Percentiles rank a stretch among this genome's conserved stretches.
Conservation (phyloP, 257 asterid species). For the Linderniella brevidens region DNA sequence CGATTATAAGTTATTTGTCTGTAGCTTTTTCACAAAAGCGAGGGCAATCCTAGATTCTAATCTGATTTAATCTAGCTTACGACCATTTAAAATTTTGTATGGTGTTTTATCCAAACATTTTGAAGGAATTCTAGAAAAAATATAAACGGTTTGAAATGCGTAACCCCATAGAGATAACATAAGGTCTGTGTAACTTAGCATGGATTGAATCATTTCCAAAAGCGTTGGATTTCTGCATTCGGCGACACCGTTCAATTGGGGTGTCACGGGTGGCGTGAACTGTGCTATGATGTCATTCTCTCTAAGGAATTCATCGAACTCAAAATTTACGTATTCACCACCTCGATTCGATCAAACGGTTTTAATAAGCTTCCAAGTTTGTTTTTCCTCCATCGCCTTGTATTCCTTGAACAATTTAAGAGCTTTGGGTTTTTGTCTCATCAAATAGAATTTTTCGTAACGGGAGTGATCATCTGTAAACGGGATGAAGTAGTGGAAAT, state of each 20-base stretch:
- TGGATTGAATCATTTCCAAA: not conserved
- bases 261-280: not conserved
- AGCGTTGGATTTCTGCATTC: too few species aligned
- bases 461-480: not conserved
- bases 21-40: not conserved
- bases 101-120: not conserved
- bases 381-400: too few species aligned
- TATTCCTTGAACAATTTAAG: too few species aligned
- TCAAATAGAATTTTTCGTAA: not conserved
- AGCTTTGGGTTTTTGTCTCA: too few species aligned
- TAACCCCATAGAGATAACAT: not conserved
- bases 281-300: not conserved
- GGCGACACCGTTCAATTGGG: not conserved
- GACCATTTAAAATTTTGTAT: not conserved
- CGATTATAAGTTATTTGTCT: not conserved
- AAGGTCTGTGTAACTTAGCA: not conserved
- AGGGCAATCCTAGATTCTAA: not conserved
- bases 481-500: not conserved
- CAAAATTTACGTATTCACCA: not conserved
- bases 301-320: not conserved
- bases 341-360: not conserved
- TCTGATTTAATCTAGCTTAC: not conserved
- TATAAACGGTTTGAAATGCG: not conserved
- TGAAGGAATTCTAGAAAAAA: not conserved
- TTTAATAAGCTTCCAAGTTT: not conserved